Conservation (phyloP, 257 asterid species). For the Solanum clarkiae region DNA sequence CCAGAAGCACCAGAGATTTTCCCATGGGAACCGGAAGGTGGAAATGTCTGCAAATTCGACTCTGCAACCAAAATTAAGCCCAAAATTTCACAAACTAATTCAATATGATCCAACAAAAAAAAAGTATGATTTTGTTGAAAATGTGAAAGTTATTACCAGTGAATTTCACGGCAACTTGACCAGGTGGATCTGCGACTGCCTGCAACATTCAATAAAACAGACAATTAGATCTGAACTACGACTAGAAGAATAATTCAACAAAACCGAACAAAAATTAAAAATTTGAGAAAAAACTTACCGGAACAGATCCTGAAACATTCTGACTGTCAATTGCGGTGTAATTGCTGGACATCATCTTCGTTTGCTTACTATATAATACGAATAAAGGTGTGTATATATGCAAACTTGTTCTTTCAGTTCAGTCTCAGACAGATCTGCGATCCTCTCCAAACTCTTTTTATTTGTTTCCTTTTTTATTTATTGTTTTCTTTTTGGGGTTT, state of each 20-base stretch:
- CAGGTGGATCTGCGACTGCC: slow-evolving; percentile 72
- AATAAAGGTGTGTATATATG: background rate
- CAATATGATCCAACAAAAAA: background rate
- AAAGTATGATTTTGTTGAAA: background rate
- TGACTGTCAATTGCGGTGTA: slow-evolving; percentile 72
- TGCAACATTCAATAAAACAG: slow-evolving; percentile 5
- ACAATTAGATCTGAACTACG: slow-evolving; percentile 9
- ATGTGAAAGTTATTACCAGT: slow-evolving; percentile 25
- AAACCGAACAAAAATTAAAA: background rate
- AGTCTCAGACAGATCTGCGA: slow-evolving; percentile 9
- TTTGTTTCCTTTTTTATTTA: background rate
- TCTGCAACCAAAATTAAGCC: slow-evolving; percentile 29
- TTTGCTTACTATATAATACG: background rate
- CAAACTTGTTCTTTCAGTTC: background rate
- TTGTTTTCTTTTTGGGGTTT: background rate
- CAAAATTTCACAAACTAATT: background rate
- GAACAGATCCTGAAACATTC: slow-evolving; percentile 86
- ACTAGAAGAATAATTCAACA: background rate
- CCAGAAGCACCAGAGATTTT: slow-evolving; percentile 71
- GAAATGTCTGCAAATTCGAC: slow-evolving; percentile 92
- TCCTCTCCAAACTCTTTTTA: background rate
- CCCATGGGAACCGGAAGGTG: slow-evolving; percentile 71
- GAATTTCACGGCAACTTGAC: slow-evolving; percentile 65
- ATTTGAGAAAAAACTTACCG: slow-evolving; percentile 28
- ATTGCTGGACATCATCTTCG: slow-evolving; percentile 91